Evolutionary conservation across 208 protist genomes (phyloP).

Genomic region (Trypanosoma avium): DNA sequence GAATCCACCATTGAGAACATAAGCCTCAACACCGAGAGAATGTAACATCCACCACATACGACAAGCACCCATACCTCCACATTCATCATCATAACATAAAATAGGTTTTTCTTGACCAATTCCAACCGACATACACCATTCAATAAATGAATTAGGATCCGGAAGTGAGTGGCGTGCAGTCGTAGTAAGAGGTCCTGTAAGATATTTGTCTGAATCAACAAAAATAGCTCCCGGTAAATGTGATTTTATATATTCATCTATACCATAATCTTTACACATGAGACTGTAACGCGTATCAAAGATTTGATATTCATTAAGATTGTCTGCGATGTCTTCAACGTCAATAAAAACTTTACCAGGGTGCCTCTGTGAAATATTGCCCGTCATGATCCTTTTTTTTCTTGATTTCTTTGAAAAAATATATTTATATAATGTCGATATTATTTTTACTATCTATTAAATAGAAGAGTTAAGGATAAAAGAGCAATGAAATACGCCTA

Average conservation of each 20-base stretch:
- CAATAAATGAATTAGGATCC: constrained; percentile 40
- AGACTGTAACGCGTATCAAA: constrained; percentile 83
- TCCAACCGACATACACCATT: constrained; percentile 60
- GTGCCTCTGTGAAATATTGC: background rate
- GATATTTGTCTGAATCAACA: constrained; percentile 58
- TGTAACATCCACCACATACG: constrained; percentile 91
- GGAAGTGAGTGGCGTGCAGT: constrained; percentile 70
- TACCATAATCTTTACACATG: constrained; percentile 35
- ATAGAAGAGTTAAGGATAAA: too few relatives aligned
- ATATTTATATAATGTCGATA: background rate
- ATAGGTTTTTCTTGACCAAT: constrained; percentile 46
- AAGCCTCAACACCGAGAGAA: constrained; percentile 71
- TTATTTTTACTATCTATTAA: too few relatives aligned
- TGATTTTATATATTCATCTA: constrained; percentile 44
- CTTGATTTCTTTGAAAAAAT: background rate
- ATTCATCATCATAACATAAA: constrained; percentile 82
- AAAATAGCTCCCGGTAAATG: constrained; percentile 48
- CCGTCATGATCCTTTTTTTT: background rate
- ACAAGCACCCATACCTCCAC: constrained; percentile 68
- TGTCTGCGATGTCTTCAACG: constrained; percentile 40
- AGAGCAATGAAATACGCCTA: too few relatives aligned
- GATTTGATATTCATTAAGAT: constrained; percentile 42
- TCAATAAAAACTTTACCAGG: constrained; percentile 61
- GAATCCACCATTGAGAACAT: constrained; percentile 76
- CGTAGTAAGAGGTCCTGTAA: constrained; percentile 27